phyloP scores from a whole-genome alignment of 352 stramenopile species.

The Phytophthora crassamura region DNA sequence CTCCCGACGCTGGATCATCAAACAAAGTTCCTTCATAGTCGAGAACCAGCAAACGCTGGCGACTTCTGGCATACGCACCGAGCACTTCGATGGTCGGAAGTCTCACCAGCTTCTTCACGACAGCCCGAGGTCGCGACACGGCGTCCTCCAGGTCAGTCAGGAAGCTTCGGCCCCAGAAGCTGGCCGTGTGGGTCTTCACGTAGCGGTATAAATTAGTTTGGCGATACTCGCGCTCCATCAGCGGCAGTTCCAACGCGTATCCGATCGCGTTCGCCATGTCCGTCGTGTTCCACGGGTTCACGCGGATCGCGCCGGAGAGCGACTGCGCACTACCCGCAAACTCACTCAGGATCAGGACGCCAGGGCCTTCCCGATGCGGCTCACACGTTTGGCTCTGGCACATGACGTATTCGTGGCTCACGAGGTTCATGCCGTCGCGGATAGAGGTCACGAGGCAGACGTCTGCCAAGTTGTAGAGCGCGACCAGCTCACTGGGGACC shows the following conservation, averaged over 20 bases:
- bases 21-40: conserved; percentile 86
- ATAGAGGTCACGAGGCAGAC: conserved; percentile 92
- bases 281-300: conserved; percentile 91
- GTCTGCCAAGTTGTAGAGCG: conserved; percentile 91
- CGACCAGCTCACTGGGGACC: conserved; percentile 83
- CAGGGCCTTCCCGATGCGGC: conserved; percentile 68
- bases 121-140: conserved; percentile 42
- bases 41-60: conserved; percentile 72
- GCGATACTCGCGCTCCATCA: conserved; percentile 87
- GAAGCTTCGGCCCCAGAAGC: conserved; percentile 87
- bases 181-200: conserved; percentile 87
- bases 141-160: conserved; percentile 73
- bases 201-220: conserved; percentile 89
- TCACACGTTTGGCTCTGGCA: conserved; percentile 76
- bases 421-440: conserved; percentile 91
- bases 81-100: conserved; percentile 51
- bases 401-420: conserved; percentile 91
- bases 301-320: conserved; percentile 86
- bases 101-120: conserved; percentile 55
- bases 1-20: conserved; percentile 38
- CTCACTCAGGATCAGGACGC: conserved; percentile 88
- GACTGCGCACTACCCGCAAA: conserved; percentile 91
- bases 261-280: conserved; percentile 77
- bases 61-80: conserved; percentile 63
- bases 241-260: conserved; percentile 74